Evolutionary conservation across 257 asterid genomes (phyloP).

Genomic region (Fraxinus americana): DNA sequence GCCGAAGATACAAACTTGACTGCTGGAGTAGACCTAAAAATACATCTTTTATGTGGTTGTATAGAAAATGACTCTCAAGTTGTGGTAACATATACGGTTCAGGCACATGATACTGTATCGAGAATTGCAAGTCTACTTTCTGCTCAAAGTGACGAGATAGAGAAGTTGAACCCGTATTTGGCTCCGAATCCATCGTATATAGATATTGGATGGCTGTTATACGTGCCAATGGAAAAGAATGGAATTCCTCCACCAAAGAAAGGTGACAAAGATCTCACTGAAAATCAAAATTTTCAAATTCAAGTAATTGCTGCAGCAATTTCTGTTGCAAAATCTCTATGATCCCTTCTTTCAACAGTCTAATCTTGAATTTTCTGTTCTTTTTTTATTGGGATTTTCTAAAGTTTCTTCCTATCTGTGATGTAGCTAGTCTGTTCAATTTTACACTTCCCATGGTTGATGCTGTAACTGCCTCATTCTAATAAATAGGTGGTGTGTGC

Average conservation of each 20-base stretch:
- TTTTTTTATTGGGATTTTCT: no score
- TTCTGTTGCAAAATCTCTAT: not conserved
- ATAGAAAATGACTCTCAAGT: constrained; percentile 48
- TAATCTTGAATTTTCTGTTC: not conserved
- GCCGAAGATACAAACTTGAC: constrained; percentile 32
- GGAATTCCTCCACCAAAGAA: constrained; percentile 39
- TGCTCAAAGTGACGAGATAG: constrained; percentile 47
- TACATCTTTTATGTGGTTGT: constrained; percentile 77
- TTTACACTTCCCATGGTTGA: no score
- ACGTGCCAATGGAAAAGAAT: constrained; percentile 59
- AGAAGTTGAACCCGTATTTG: constrained; percentile 54
- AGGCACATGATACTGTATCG: constrained; percentile 58
- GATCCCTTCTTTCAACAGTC: not conserved
- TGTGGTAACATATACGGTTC: constrained; percentile 76
- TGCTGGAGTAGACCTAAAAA: constrained; percentile 29
- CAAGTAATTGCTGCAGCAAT: not conserved
- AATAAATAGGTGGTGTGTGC: no score
- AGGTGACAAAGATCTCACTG: constrained; percentile 29
- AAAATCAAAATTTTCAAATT: not conserved
- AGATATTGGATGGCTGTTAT: constrained; percentile 60
- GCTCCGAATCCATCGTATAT: constrained; percentile 37
- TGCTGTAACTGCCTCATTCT: no score
- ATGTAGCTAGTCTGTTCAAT: no score
- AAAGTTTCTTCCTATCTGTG: no score
- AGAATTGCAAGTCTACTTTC: constrained; percentile 44